Evolutionary conservation across 176 grass and related monocot species (phyloP).

Genomic region (Olyra latifolia): DNA sequence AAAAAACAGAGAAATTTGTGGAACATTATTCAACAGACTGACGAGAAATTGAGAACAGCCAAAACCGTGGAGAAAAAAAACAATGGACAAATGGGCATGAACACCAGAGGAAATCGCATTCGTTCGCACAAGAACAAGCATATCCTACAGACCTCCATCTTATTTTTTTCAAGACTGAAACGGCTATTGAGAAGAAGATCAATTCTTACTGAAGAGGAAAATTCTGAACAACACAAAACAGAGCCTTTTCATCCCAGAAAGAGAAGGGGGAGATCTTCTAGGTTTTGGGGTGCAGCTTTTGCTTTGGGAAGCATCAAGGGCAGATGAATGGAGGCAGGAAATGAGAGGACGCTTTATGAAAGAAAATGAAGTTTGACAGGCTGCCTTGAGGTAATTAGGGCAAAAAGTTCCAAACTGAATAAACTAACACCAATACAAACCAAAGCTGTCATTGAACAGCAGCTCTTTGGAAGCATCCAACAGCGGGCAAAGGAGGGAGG

Average conservation of each 20-base stretch:
- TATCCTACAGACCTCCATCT: background rate
- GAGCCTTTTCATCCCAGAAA: background rate
- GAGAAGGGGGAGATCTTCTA: background rate
- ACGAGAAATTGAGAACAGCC: constrained; percentile 15
- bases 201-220: background rate
- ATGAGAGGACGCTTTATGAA: background rate
- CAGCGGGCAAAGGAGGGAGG: background rate
- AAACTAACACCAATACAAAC: constrained; percentile 3
- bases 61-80: constrained; percentile 12
- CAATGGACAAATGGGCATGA: constrained; percentile 7
- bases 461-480: constrained; percentile 26
- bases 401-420: constrained; percentile 16
- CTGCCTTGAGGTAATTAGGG: constrained; percentile 12
- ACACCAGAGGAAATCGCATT: background rate
- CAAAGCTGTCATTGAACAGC: constrained; percentile 16
- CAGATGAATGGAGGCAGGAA: background rate
- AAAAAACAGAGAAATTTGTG: background rate
- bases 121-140: constrained; percentile 7
- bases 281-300: background rate
- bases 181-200: background rate
- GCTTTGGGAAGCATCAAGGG: constrained; percentile 4
- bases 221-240: background rate
- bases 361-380: constrained; percentile 37
- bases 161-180: background rate
- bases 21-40: background rate